Percentiles rank a stretch among this genome's conserved stretches.
phyloP scores from a whole-genome alignment of 345 rosid genomes.

The Populus tremula region DNA sequence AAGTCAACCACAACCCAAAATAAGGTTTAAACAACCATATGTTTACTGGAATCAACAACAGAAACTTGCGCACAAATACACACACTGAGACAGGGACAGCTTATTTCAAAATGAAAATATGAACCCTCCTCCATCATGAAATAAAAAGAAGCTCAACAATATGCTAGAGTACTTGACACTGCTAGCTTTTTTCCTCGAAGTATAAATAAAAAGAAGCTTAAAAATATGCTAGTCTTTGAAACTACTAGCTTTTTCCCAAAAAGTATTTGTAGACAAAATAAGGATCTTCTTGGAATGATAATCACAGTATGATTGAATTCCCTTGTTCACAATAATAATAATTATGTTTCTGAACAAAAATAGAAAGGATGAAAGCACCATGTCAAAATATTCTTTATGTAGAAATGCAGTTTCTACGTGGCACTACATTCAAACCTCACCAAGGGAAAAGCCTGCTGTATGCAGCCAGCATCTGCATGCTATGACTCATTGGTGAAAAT shows the following conservation, averaged over 20 bases:
- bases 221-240: neutral
- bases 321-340: neutral
- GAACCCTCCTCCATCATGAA: neutral
- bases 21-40: constrained; percentile 4
- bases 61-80: neutral
- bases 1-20: constrained; percentile 18
- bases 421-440: constrained; percentile 5
- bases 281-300: neutral
- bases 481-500: neutral
- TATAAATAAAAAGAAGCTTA: neutral
- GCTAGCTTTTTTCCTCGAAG: neutral
- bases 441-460: neutral
- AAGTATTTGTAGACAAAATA: neutral
- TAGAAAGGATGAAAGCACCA: neutral
- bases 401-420: neutral
- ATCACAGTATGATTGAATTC: neutral
- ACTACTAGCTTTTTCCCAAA: neutral
- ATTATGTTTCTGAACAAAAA: neutral
- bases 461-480: neutral
- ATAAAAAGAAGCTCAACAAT: neutral
- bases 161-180: neutral
- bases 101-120: neutral
- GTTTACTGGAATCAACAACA: neutral
- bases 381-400: neutral
- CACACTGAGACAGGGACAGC: neutral